These are phyloP conservation scores for Salvia rosmarinus DNA, from an alignment of 257 asterid genomes.

Conservation along the genomic window DNA sequence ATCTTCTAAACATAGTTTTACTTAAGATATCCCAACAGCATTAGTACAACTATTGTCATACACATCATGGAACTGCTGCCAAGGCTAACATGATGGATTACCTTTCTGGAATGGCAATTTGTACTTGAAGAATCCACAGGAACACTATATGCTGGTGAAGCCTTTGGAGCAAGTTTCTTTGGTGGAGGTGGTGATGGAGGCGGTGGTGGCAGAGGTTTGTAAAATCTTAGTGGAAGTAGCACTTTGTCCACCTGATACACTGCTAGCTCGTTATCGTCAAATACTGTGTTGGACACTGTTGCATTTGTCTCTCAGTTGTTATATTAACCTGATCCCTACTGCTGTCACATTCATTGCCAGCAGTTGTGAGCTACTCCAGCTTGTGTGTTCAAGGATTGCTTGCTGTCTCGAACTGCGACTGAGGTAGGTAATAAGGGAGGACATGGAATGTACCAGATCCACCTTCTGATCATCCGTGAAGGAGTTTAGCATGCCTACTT, in stretches of 20 bases:
- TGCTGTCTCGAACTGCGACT: conserved; percentile 50
- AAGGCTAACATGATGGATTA: neutral
- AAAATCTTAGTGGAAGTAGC: conserved; percentile 51
- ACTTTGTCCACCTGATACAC: conserved; percentile 57
- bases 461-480: conserved; percentile 44
- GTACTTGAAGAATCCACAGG: conserved; percentile 39
- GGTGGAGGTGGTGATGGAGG: conserved; percentile 44
- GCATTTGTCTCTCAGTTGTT: conserved; percentile 52
- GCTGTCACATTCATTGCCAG: conserved; percentile 54
- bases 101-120: conserved; percentile 3
- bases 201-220: conserved; percentile 50
- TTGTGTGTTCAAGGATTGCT: conserved; percentile 56
- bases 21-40: conserved; percentile 5
- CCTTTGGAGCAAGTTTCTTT: conserved; percentile 29
- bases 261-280: conserved; percentile 52
- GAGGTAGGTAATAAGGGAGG: conserved; percentile 42
- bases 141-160: conserved; percentile 21
- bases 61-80: conserved; percentile 11
- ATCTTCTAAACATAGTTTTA: neutral
- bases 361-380: conserved; percentile 46
- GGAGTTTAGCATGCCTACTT: conserved; percentile 49
- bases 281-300: conserved; percentile 42
- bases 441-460: conserved; percentile 50
- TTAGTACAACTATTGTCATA: neutral
- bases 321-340: conserved; percentile 45